Evolutionary conservation across 768 basidiomycete genomes (phyloP), one percentile per base, ranked within the genome.

Genomic region (Tylopilus plumbeoviolaceoides): DNA sequence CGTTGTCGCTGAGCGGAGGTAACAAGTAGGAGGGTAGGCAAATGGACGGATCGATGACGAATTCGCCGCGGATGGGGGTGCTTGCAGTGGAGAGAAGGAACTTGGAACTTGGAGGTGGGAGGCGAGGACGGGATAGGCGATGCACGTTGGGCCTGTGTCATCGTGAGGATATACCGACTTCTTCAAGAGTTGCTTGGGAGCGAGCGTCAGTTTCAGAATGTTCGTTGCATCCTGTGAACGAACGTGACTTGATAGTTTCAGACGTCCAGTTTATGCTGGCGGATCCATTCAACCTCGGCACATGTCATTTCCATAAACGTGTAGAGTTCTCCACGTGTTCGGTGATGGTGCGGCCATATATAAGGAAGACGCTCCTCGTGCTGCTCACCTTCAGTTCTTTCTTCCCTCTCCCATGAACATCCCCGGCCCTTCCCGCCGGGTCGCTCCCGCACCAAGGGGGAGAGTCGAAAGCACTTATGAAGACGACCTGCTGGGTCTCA

Each of bases 1-100:
- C 70, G n/a, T 61, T 68, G 0, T 50, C 48, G 5, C 47, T 38
- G 0, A 80, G 58, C 21, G 77, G 72, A 2, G 76, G 70, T 7
- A 80, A 63, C 35, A 77, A 48, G 15, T 67, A 50, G 0, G 59
- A 4, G 0, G 79, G 78, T 41, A 81, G 68, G 12, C 46, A 23
- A 20, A 80, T 61, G 17, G 63, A 53, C 1, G 79, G 73, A 53
- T 81, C 75, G 35, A 81, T 63, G 31, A 75, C 61, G 65, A 77
- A 80, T 44, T 66, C 57, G 38, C 66, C 68, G 2, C 43, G 54
- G 47, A 67, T 33, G 15, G 41, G 1, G 36, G n/a, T 36, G 14
- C 51, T 4, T 15, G 44, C 42, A 9, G 53, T 55, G 45, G 30
- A 48, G 0, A 68, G 50, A 33, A 70, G 55, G 20, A 50, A 52